Base-by-base conservation (phyloP, 495 filamentous ascomycete genomes). In the Aspergillus saccharolyticus region DNA sequence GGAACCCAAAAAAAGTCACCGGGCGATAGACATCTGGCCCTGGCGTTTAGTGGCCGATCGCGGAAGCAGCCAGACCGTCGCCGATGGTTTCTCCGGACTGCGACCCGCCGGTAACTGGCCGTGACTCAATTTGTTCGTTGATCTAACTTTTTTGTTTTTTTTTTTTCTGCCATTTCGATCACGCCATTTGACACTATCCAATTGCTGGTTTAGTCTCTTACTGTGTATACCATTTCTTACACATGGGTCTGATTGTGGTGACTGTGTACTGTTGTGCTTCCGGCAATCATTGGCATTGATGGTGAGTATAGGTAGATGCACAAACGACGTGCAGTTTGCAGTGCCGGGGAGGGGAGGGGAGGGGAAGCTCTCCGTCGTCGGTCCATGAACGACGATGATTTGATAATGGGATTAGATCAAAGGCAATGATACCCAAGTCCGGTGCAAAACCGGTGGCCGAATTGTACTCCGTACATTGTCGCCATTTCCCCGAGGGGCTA, bases 41-140 rank as follows among this genome's bases (percentile, higher is more conserved):
- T 10, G 33, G 33, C 33, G 5, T 17, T 49, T 49, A 49, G 49
- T 47, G 50, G 56, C 56, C 56, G 56, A 58, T 58, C 56, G 51
- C 57, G 57, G 52, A 54, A 17, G 8, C 47, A 50, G 47, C 5
- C 48, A 25, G 25, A 17, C 16, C 39, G 17, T 33, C 21, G 5
- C 19, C 12, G 24, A 16, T 19, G 15, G 21, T 30, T 30, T 53
- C 51, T 53, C 48, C 24, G 21, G 8, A 28, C 12, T 24, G 24
- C 4, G 17, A 46, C 4, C 10, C 4, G 25, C 25, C 9, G 25
- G 24, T 1, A 7, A 46, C 4, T 14, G 25, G 25, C 25, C 9
- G 25, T 28, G 25, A 28, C 25, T 28, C 25, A 28, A 28, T 4
- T 28, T 28, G 25, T 4, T 9, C 25, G 25, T 28, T 28, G 25